Evolutionary conservation across 2,329 filamentous ascomycete species (phyloP), one percentile per base, ranked within the genome.

Genomic region (Colletotrichum noveboracense): DNA sequence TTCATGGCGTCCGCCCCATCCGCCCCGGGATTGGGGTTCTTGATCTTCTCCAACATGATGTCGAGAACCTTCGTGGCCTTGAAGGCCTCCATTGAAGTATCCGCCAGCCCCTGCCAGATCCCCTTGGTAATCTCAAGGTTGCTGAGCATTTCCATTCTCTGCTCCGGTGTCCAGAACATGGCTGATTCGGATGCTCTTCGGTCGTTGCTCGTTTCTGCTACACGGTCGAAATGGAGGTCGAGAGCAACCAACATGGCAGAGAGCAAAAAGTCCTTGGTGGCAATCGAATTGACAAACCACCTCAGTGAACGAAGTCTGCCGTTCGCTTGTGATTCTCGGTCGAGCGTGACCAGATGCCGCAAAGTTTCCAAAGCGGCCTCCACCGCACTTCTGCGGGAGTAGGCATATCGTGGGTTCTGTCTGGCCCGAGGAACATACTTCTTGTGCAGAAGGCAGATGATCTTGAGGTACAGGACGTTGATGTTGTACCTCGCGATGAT

Each of bases 391-490:
- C 93, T 92, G 34, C 96, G 91, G 4, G 96, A 98, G 81, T 97
- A 95, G 10, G 93, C 91, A 81, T 98, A 98, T 10, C 96, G 91
- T 12, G 94, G 88, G 79, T 96, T 97, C 75, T 94, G 91, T 64
- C 94, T 89, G 7, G 96, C 94, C 75, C 93, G 91, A n/a, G 91
- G 88, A 74, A 98, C 90, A 83, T 97, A 98, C 78, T 96, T 96
- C 66, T 96, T 91, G 83, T 99, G 97, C 52, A 99, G 90, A 26
- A 98, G 91, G 80, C 95, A 97, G 80, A 98, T 90, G 21, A 96
- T 94, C 85, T 98, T 98, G 78, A 97, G 93, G 81, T 96, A 98
- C 7, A 98, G 86, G 66, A 97, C 93, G 77, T 97, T 95, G 36
- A 98, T 87, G 72, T 94, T 94, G 82, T 96, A 96, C 32, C 96